Conservation (phyloP, 345 rosid genomes). For the Brassica juncea region DNA sequence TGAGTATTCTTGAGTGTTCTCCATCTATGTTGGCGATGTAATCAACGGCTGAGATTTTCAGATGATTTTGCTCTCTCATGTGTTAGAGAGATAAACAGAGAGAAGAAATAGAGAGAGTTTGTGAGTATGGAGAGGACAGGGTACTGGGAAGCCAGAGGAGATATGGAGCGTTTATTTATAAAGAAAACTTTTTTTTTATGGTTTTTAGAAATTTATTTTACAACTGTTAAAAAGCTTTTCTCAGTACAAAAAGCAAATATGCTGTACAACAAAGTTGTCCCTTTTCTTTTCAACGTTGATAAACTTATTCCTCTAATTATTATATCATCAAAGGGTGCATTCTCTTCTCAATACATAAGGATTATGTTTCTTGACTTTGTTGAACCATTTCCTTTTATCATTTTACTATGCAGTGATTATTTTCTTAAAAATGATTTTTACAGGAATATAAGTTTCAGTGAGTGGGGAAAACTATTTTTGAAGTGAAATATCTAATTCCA, state of each 20-base stretch:
- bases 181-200: neutral
- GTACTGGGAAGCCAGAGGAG: constrained; percentile 16
- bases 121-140: constrained; percentile 16
- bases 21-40: constrained; percentile 47
- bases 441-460: neutral
- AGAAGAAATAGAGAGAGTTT: neutral
- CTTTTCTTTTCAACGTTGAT: constrained; percentile 33
- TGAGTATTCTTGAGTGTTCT: constrained; percentile 59
- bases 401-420: neutral
- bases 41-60: constrained; percentile 46
- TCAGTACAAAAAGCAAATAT: constrained; percentile 40
- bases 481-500: neutral
- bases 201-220: neutral
- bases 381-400: neutral
- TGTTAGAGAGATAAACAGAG: constrained; percentile 10
- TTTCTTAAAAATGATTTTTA: neutral
- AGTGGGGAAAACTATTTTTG: neutral
- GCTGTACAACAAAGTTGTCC: constrained; percentile 44
- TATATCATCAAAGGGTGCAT: constrained; percentile 18
- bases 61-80: constrained; percentile 32
- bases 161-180: constrained; percentile 41
- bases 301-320: constrained; percentile 10
- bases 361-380: constrained; percentile 33
- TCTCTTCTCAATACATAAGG: constrained; percentile 5
- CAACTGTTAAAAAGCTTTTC: constrained; percentile 28